Base-by-base conservation (phyloP, 176 grass and related monocot genomes). In the Oryza rufipogon region DNA sequence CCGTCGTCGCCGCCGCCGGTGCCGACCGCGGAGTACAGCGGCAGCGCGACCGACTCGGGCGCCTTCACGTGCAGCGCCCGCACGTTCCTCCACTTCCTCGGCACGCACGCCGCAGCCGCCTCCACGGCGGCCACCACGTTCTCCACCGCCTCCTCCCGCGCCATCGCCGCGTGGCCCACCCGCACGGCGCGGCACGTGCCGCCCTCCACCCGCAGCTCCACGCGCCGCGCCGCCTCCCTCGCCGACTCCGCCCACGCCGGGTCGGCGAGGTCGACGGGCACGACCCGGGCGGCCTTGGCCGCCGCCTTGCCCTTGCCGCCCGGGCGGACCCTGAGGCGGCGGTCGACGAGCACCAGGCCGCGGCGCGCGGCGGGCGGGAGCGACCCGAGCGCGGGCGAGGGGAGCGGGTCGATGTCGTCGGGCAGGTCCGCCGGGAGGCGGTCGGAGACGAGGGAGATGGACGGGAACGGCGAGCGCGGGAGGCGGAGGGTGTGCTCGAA, bases 11-110 rank as follows among this genome's bases (percentile, higher is more conserved):
- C 38, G 38, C 7, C 34, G 8, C 45, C 7, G 2, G 75, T 12
- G 73, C 76, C 70, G 7, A 51, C 16, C 5, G 87, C 73, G 0
- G 69, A 32, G 82, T 93, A 93, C 52, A 93, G 61, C 10, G 91
- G 91, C 74, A 93, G 74, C 58, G 91, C 88, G 45, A 90, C 9
- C 9, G 91, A 93, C 65, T 93, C 85, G 28, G 88, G 75, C 11
- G 88, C 45, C 85, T 90, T 93, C 3, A 93, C 32, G 80, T 93
- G 88, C 70, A 93, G 82, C 34, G 85, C 88, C 69, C 82, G 81
- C 82, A 93, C 88, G 72, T 93, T 93, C 85, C 60, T 88, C 88
- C 91, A 93, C 82, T 90, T 93, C 88, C 75, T 88, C 48, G 91
- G 91, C 45, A 93, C 91, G 75, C 80, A 74, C 41, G 78, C 52